Conservation (phyloP, 2,329 filamentous ascomycete species). For the Venturia effusa region DNA sequence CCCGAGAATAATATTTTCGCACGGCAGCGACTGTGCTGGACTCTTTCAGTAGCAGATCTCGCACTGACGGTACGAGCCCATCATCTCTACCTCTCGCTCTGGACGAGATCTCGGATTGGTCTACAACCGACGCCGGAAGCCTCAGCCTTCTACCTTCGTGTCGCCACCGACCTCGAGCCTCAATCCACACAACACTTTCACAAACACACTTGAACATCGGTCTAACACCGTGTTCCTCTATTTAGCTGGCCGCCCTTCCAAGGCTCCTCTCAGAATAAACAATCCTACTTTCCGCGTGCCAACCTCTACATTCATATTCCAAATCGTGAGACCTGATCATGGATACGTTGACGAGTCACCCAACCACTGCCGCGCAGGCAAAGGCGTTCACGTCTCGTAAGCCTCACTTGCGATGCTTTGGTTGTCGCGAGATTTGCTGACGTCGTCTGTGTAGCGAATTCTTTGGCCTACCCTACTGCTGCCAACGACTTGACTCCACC, state of each 20-base stretch:
- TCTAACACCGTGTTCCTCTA: constrained; percentile 8
- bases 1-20: not conserved
- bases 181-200: not conserved
- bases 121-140: constrained; percentile 1
- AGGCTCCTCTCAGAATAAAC: constrained; percentile 7
- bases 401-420: constrained; percentile 2
- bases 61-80: constrained; percentile 10
- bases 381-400: constrained; percentile 50
- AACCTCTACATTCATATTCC: not conserved
- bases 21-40: constrained; percentile 9
- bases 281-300: not conserved
- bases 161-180: constrained; percentile 7
- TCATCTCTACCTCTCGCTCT: constrained; percentile 6
- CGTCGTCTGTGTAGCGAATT: constrained; percentile 69
- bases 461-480: constrained; percentile 81
- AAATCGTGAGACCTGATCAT: not conserved
- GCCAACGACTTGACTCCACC: constrained; percentile 66
- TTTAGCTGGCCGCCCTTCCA: constrained; percentile 1
- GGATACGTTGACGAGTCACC: constrained; percentile 71
- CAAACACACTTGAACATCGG: not conserved
- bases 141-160: constrained; percentile 3
- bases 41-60: constrained; percentile 10
- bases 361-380: constrained; percentile 81
- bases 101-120: constrained; percentile 1
- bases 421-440: constrained; percentile 5